Evolutionary conservation across 345 rosid genomes (phyloP).

Genomic region (Clausena lansium): DNA sequence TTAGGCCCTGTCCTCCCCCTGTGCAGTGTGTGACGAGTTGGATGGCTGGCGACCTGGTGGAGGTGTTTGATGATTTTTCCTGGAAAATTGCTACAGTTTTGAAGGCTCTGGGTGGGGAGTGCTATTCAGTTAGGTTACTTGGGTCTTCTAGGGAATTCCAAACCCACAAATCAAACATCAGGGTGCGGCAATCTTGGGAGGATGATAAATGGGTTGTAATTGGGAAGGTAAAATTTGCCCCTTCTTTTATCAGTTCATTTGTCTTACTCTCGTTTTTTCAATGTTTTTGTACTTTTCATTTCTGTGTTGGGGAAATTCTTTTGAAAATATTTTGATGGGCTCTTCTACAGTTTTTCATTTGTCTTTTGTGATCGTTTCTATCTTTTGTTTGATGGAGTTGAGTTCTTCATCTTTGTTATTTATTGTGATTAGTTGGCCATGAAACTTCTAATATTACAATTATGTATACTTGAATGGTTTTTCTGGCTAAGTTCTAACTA

Average conservation of each 20-base stretch:
- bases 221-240: constrained; percentile 33
- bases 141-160: constrained; percentile 31
- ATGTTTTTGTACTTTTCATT: neutral
- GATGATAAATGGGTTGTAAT: constrained; percentile 49
- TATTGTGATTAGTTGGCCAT: neutral
- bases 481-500: neutral
- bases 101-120: constrained; percentile 24
- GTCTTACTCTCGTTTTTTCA: neutral
- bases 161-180: constrained; percentile 39
- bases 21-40: constrained; percentile 31
- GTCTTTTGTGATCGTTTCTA: neutral
- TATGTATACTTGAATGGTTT: neutral
- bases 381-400: neutral
- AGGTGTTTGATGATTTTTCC: constrained; percentile 44
- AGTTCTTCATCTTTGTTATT: neutral
- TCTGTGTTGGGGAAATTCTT: neutral
- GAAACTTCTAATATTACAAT: neutral
- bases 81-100: constrained; percentile 56
- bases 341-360: neutral
- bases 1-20: constrained; percentile 60
- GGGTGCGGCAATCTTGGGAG: constrained; percentile 61
- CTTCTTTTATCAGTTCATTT: neutral
- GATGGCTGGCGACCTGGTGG: constrained; percentile 59
- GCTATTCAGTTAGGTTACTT: constrained; percentile 42
- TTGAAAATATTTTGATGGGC: neutral